These are phyloP conservation scores for Thalia dealbata DNA, from an alignment of 176 grass and related monocot species.

Conservation along the genomic window DNA sequence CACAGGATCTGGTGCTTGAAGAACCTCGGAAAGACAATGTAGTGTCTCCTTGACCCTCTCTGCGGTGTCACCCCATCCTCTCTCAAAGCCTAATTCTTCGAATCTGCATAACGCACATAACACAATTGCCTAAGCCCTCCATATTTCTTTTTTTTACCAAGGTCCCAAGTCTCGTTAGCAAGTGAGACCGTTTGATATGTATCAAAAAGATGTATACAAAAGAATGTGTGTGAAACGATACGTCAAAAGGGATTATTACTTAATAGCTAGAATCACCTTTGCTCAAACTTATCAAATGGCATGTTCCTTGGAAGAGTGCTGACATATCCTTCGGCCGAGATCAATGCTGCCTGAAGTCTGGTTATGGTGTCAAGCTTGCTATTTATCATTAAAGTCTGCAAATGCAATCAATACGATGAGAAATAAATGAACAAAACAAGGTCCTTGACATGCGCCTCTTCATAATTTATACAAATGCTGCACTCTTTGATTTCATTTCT, in stretches of 20 bases:
- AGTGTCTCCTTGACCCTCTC: conserved; percentile 75
- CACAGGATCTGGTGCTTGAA: conserved; percentile 81
- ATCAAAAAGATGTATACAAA: no score
- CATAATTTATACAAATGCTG: neutral
- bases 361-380: conserved; percentile 49
- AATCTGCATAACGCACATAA: conserved; percentile 38
- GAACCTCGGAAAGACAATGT: conserved; percentile 79
- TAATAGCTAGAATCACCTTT: conserved; percentile 37
- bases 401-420: neutral
- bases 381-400: conserved; percentile 91
- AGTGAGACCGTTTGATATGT: no score
- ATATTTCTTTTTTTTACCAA: no score
- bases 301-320: conserved; percentile 57
- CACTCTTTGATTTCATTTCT: neutral
- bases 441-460: neutral
- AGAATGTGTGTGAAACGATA: neutral
- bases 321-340: conserved; percentile 69
- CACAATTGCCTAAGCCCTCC: neutral
- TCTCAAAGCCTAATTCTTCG: conserved; percentile 92
- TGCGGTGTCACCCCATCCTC: conserved; percentile 89
- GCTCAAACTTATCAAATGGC: conserved; percentile 68
- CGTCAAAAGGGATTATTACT: neutral
- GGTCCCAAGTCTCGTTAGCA: no score
- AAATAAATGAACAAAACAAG: neutral
- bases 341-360: conserved; percentile 80